Percentiles rank a stretch among this genome's conserved stretches.
These are phyloP conservation scores for Penicillium cataractarum DNA, from an alignment of 495 filamentous ascomycete genomes.

Conservation along the genomic window DNA sequence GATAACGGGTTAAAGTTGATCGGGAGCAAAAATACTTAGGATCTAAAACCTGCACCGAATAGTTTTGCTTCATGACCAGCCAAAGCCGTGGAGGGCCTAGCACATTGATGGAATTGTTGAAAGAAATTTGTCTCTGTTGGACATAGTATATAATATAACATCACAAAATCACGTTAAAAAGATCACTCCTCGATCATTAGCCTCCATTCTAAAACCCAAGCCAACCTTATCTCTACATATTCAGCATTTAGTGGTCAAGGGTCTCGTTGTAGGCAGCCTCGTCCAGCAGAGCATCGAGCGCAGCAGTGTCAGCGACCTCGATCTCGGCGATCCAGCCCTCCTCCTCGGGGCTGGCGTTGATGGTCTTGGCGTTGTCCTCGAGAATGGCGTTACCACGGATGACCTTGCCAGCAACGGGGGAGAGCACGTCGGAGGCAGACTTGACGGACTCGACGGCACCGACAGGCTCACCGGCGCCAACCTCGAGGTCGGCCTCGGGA, in stretches of 20 bases:
- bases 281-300: slow-evolving; percentile 76
- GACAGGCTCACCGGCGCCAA: slow-evolving; percentile 74
- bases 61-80: neutral
- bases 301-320: slow-evolving; percentile 66
- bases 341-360: slow-evolving; percentile 83
- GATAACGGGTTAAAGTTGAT: neutral
- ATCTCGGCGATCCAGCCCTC: slow-evolving; percentile 95
- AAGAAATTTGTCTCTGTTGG: slow-evolving; percentile 22
- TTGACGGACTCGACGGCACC: slow-evolving; percentile 98
- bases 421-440: slow-evolving; percentile 93
- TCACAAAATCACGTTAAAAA: slow-evolving; percentile 23
- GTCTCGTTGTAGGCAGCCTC: slow-evolving; percentile 71
- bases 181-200: slow-evolving; percentile 10
- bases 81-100: slow-evolving; percentile 19
- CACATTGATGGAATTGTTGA: slow-evolving; percentile 33
- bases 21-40: neutral
- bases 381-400: slow-evolving; percentile 70
- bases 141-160: slow-evolving; percentile 26
- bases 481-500: slow-evolving; percentile 63
- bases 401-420: slow-evolving; percentile 78
- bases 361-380: slow-evolving; percentile 79
- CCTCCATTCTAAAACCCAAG: slow-evolving; percentile 11
- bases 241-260: slow-evolving; percentile 53
- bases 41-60: neutral
- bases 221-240: slow-evolving; percentile 15